These are phyloP conservation scores for Voacanga thouarsii DNA, from an alignment of 257 asterid species.

Conservation along the genomic window DNA sequence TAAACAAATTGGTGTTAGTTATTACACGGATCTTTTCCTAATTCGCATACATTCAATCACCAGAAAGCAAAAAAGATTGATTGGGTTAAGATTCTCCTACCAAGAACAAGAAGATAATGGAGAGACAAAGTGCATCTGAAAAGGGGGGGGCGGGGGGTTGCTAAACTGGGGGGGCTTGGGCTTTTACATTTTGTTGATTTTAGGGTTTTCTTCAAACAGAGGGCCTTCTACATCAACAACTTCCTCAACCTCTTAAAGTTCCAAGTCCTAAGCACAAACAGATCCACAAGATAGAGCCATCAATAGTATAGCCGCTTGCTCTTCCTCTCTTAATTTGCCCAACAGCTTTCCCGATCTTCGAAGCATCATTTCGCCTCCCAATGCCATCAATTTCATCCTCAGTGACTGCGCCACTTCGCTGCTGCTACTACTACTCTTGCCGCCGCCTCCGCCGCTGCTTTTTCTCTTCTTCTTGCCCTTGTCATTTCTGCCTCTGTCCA, in stretches of 20 bases:
- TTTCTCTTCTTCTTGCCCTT: slow-evolving; percentile 44
- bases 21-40: slow-evolving; percentile 16
- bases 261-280: slow-evolving; percentile 41
- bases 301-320: slow-evolving; percentile 74
- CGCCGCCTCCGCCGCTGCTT: slow-evolving; percentile 23
- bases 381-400: slow-evolving; percentile 57
- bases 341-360: slow-evolving; percentile 50
- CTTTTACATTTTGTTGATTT: slow-evolving; percentile 1
- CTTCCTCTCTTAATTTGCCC: slow-evolving; percentile 75
- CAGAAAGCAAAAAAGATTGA: not conserved
- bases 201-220: not conserved
- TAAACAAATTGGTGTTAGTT: slow-evolving; percentile 4
- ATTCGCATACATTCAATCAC: slow-evolving; percentile 9
- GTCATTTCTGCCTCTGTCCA: slow-evolving; percentile 36
- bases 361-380: slow-evolving; percentile 45
- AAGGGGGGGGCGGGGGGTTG: not conserved
- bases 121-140: not conserved
- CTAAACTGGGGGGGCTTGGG: not conserved
- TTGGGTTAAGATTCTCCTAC: slow-evolving; percentile 1
- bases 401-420: slow-evolving; percentile 35
- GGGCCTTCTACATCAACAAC: not conserved
- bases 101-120: not conserved
- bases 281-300: slow-evolving; percentile 89
- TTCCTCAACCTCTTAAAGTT: not conserved
- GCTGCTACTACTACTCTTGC: not conserved